Percentiles rank a stretch among this genome's conserved stretches.
Conservation (phyloP, 1,284 basidiomycete genomes). For the Rhizopogon hawkerae region DNA sequence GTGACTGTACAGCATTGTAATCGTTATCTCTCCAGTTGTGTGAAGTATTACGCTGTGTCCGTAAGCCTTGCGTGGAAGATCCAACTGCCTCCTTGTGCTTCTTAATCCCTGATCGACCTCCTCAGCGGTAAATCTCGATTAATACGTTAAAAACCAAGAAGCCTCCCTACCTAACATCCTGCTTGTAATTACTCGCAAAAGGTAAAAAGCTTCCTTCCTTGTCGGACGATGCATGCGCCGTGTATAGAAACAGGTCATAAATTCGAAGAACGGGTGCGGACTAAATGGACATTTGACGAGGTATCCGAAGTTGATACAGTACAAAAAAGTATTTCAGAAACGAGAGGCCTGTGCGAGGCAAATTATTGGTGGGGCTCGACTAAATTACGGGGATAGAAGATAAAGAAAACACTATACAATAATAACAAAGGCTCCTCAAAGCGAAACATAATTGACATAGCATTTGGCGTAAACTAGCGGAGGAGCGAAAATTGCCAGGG, state of each 20-base stretch:
- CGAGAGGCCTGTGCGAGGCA: background rate
- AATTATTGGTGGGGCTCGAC: constrained; percentile 8
- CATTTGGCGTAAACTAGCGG: constrained; percentile 20
- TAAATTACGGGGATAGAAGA: constrained; percentile 1
- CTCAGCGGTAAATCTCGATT: background rate
- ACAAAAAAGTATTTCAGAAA: background rate
- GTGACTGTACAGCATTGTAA: background rate
- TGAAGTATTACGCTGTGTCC: background rate
- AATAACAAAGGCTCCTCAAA: constrained; percentile 23
- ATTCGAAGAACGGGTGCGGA: too few species aligned
- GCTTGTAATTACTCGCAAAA: background rate
- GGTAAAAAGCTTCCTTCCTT: background rate
- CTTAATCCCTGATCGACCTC: constrained; percentile 2
- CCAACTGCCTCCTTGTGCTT: background rate
- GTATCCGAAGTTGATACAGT: background rate
- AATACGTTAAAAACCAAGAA: constrained; percentile 1
- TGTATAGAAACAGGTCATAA: background rate
- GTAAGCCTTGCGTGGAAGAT: constrained; percentile 2
- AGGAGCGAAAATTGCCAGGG: constrained; percentile 16
- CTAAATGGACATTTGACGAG: background rate
- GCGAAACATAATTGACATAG: constrained; percentile 21
- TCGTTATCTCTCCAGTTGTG: background rate
- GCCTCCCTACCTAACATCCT: background rate
- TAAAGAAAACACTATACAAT: constrained; percentile 17
- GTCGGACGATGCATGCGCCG: background rate